Evolutionary conservation across 2,329 filamentous ascomycete genomes (phyloP).

Genomic region (Fusarium anguioides): DNA sequence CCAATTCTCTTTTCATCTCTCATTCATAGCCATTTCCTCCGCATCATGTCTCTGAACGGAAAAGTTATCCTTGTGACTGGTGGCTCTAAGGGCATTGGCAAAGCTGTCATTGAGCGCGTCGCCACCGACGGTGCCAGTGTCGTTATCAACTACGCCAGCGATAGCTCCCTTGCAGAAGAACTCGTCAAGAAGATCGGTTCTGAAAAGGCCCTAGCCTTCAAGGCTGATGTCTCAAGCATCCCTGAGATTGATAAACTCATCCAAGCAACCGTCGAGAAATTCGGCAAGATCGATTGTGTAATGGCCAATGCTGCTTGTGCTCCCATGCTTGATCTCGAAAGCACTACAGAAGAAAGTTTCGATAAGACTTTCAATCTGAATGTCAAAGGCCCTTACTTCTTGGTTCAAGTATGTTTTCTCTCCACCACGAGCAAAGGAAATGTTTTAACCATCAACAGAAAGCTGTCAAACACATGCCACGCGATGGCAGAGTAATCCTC

Average conservation of each 20-base stretch:
- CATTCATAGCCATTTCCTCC: too few species aligned
- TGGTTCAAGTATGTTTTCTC: neutral
- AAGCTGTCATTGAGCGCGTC: slow-evolving; percentile 6
- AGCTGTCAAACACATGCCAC: slow-evolving; percentile 8
- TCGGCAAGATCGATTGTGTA: slow-evolving; percentile 6
- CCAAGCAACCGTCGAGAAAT: neutral
- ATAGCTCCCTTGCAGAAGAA: neutral
- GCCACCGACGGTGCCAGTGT: slow-evolving; percentile 4
- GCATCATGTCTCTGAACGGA: neutral
- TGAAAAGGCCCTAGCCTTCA: neutral
- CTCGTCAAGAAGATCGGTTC: neutral
- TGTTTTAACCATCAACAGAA: neutral
- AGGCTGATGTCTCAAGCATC: neutral
- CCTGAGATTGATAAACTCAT: neutral
- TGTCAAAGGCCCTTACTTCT: slow-evolving; percentile 5
- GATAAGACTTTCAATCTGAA: slow-evolving; percentile 9
- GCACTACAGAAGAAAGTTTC: neutral
- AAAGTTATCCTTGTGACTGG: slow-evolving; percentile 3
- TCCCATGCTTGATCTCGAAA: slow-evolving; percentile 13
- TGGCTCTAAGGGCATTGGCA: slow-evolving; percentile 9
- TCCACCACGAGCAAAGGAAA: fast-evolving
- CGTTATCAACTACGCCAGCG: slow-evolving; percentile 10
- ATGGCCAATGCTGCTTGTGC: slow-evolving; percentile 20
- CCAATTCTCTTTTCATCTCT: fast-evolving
- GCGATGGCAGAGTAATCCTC: slow-evolving; percentile 1